Base-by-base conservation (phyloP, 2,329 filamentous ascomycete genomes). In the Chaetoscypha palmicola region DNA sequence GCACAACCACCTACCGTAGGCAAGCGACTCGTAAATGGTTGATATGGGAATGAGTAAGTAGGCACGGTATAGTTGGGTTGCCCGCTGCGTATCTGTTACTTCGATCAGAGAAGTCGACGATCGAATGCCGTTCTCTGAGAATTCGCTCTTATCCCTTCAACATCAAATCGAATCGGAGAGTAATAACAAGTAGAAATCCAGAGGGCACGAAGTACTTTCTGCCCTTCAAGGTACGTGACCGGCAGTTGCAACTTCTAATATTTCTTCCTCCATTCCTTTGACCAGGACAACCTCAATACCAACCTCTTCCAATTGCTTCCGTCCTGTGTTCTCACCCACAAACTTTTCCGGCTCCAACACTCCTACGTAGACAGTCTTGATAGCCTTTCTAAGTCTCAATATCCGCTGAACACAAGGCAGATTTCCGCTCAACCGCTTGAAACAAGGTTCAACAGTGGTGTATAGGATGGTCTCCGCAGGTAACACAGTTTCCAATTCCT, bases 391-490 rank as follows among this genome's bases (percentile, higher is more conserved):
- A 16, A 83, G 70, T 5, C 69, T 68, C 31, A 94, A 66, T 19
- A 98, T 85, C 41, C 91, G 73, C 55, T 95, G 79, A 5, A 87
- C 84, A 58, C 92, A 94, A 0, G 85, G 74, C 42, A 77, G 57
- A 58, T 90, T 89, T 3, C 86, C 86, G 56, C 81, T 87, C 40
- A 88, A 68, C 30, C 87, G 72, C 56, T 81, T 71, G 41, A 77
- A 83, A 61, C 87, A 94, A 1, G 87, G 87, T 64, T 92, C 92
- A 72, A 98, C 88, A 1, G 90, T 96, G 1, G 94, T 96, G 64
- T 96, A 97, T 10, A 98, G 51, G 3, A 77, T 72, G 1, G 76
- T 68, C 1, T 76, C 66, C 24, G 71, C 64, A 0, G 76, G 71
- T 5, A 83, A 57, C 11, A 71, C 64, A 14, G 68, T 58, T 11